Evolutionary conservation across 2,329 filamentous ascomycete species (phyloP), one percentile per base, ranked within the genome.

Genomic region (Aspergillus pseudoglaucus): DNA sequence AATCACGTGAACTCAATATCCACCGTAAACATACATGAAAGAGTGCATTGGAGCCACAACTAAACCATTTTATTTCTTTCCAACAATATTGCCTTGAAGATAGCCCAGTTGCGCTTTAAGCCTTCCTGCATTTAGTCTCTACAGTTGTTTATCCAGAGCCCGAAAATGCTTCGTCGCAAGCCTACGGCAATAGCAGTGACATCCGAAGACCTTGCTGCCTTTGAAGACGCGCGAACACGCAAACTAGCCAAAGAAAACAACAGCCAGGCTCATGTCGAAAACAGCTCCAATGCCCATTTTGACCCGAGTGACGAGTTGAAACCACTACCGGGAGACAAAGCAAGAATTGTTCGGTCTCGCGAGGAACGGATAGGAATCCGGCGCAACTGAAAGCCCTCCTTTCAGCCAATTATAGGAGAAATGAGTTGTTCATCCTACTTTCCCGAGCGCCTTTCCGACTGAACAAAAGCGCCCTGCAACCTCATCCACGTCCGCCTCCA

Each of bases 281-380:
- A 51, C 20, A 56, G 43, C 39, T 50, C 55, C 38, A 62, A 59
- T 46, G 47, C 49, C 23, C 61, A 59, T 17, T 56, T 69, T 40
- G 73, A 76, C 59, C 73, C 74, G 4, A 76, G 69, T 49, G 73
- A 76, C 61, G 74, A 76, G 51, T 53, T 76, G 58, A 76, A 75
- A 55, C 74, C 74, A 14, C 58, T 76, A 40, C 73, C 74, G 1
- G 73, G 72, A 0, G 73, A 75, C 49, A 75, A 74, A 55, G 71
- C 72, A 27, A 61, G 70, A 47, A 74, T 75, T 53, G 68, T 74
- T 48, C 64, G 73, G 33, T 70, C 65, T 15, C 62, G 72, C 3
- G 72, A 75, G 53, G 72, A 75, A 53, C 62, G 72, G 46, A 74
- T 75, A 53, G 68, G 70, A n/a, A 50, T 68, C 42, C 58, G 61